Evolutionary conservation across 73 alveolate genomes (phyloP).

Genomic region (Urostyla sp.): DNA sequence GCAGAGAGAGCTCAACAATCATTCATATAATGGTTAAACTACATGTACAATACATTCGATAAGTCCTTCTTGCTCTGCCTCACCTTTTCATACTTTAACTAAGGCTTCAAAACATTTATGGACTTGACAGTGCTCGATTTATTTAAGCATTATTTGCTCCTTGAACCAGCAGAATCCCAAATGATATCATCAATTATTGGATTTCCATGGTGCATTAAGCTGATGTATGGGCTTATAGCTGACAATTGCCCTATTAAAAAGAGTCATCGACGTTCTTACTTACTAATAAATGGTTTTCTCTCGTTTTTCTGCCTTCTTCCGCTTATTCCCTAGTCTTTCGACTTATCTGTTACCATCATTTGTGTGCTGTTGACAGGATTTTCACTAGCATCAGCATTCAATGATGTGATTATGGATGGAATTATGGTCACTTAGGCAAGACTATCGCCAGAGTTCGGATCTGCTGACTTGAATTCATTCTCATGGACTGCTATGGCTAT

Average conservation of each 20-base stretch:
- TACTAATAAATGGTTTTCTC: constrained; percentile 25
- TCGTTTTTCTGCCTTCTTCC: constrained; percentile 20
- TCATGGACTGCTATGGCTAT: constrained; percentile 33
- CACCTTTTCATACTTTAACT: constrained; percentile 17
- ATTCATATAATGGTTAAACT: constrained; percentile 1
- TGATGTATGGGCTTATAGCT: constrained; percentile 48
- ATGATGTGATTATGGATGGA: constrained; percentile 58
- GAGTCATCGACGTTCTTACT: constrained; percentile 13
- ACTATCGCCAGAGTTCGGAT: constrained; percentile 53
- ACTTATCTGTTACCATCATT: no score
- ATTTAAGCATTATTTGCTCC: constrained; percentile 12
- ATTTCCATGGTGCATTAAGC: constrained; percentile 59
- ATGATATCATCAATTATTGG: constrained; percentile 28
- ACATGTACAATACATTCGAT: constrained; percentile 5
- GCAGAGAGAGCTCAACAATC: no score
- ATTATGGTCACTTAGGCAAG: constrained; percentile 60
- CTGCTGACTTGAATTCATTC: constrained; percentile 57
- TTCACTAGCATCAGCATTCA: constrained; percentile 9
- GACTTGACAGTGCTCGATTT: constrained; percentile 25
- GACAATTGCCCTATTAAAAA: constrained; percentile 53
- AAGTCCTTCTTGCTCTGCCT: background rate
- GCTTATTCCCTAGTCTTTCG: background rate
- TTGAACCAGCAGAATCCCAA: constrained; percentile 67
- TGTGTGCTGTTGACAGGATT: background rate
- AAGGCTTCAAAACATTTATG: constrained; percentile 37